Evolutionary conservation across 768 basidiomycete genomes (phyloP), one percentile per base, ranked within the genome.

Genomic region (Lanmaoa pseudosensibilis): DNA sequence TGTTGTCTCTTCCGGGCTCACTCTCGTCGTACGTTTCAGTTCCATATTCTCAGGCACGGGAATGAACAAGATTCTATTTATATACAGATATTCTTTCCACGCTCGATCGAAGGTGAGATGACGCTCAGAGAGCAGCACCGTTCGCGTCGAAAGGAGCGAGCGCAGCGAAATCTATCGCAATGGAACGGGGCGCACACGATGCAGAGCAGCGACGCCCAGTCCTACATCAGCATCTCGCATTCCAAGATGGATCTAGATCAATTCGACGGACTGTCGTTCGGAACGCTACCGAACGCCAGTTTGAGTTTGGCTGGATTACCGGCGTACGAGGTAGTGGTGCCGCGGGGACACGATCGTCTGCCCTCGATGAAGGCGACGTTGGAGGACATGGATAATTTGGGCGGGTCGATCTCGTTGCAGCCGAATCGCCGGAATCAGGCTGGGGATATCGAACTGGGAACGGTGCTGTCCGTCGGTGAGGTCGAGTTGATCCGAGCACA

Each of bases 41-140:
- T 5, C 11, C 23, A 37, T 3, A 27, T 36, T 16, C 5, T 4
- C 13, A 7, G 23, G 16, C 33, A 1, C 16, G 19, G 1, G 21
- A 49, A 27, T n/a, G 11, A 18, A 19, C 12, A n/a, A n/a, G n/a
- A n/a, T n/a, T 43, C n/a, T 34, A n/a, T 43, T 36, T 25, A 19
- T 12, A 7, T 32, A 58, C 18, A 90, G 88, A 88, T 92, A 36
- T 92, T 92, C 78, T 92, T 92, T 75, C 90, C 90, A 50, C 87
- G 90, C 39, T 88, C 86, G 6, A 79, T 87, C 43, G 80, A 87
- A 69, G 74, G 79, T 19, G 88, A 89, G 70, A 85, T 87, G 23
- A 75, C 79, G 4, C 71, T 74, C 5, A 77, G 73, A 25, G 83
- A 86, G 46, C 78, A 78, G 13, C 69, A 71, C 1, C 78, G 73